Percentiles rank a stretch among this genome's conserved stretches.
Evolutionary conservation across 805 yeast species (phyloP).

Genomic region (Zygosaccharomyces gambellarensis): DNA sequence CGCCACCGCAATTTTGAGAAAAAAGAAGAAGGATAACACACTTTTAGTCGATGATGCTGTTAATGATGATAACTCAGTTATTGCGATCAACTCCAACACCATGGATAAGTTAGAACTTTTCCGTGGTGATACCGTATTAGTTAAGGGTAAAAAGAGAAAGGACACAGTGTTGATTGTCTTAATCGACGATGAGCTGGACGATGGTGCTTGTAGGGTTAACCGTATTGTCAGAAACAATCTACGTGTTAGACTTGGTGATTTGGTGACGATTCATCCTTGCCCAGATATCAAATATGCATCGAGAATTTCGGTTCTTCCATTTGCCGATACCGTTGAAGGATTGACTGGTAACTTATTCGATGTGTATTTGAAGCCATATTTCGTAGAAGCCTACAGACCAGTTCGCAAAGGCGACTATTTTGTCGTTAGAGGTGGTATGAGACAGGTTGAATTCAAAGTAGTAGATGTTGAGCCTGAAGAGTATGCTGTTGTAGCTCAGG

Average conservation of each 20-base stretch:
- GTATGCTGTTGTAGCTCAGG: constrained; percentile 96
- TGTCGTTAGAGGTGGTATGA: constrained; percentile 97
- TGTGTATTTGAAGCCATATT: constrained; percentile 93
- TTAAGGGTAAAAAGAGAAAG: constrained; percentile 96
- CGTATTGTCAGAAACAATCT: constrained; percentile 94
- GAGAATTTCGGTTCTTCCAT: constrained; percentile 90
- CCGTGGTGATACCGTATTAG: constrained; percentile 96
- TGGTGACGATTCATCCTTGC: constrained; percentile 87
- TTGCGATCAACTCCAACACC: constrained; percentile 90
- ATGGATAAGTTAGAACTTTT: constrained; percentile 92
- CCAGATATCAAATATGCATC: constrained; percentile 97
- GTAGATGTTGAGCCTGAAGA: constrained; percentile 98
- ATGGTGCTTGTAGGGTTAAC: constrained; percentile 89
- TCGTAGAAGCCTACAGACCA: constrained; percentile 98
- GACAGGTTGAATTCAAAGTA: constrained; percentile 97
- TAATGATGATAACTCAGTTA: constrained; percentile 94
- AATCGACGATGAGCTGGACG: constrained; percentile 94
- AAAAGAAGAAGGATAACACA: constrained; percentile 97
- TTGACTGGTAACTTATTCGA: constrained; percentile 94
- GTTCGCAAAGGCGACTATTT: constrained; percentile 96
- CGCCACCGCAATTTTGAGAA: constrained; percentile 95
- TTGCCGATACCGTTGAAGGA: constrained; percentile 98
- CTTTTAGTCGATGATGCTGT: constrained; percentile 94
- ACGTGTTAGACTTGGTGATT: constrained; percentile 90
- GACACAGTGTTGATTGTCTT: constrained; percentile 95